Evolutionary conservation across 1,139 yeast genomes (phyloP).

Genomic region (Yamadazyma atmosphaerica): DNA sequence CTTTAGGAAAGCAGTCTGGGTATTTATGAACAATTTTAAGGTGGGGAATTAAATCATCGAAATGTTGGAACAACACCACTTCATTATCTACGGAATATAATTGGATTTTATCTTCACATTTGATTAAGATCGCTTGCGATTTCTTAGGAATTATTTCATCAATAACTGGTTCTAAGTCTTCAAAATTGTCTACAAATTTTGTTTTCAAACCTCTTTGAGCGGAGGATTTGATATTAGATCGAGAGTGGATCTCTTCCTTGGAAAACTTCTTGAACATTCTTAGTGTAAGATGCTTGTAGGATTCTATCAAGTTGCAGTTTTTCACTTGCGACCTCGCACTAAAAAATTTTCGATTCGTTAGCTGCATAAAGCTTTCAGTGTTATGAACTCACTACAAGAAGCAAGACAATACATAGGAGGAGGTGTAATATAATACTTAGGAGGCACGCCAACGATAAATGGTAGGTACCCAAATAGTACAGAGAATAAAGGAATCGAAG

Average conservation of each 20-base stretch:
- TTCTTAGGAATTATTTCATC: slow-evolving; percentile 90
- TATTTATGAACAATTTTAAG: slow-evolving; percentile 78
- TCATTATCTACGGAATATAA: slow-evolving; percentile 74
- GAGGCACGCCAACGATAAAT: no score
- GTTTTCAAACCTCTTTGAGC: slow-evolving; percentile 82
- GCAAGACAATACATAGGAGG: no score
- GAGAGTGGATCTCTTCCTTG: slow-evolving; percentile 84
- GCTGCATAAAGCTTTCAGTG: no score
- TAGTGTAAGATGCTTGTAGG: no score
- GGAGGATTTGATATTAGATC: slow-evolving; percentile 89
- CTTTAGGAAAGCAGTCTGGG: slow-evolving; percentile 79
- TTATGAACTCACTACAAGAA: background rate
- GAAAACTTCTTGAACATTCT: slow-evolving; percentile 76
- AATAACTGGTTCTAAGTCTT: slow-evolving; percentile 67
- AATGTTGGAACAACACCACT: slow-evolving; percentile 78
- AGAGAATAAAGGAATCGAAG: background rate
- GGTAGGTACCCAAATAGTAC: no score
- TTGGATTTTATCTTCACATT: slow-evolving; percentile 88
- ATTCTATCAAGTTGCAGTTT: no score
- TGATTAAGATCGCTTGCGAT: slow-evolving; percentile 76
- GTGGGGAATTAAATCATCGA: slow-evolving; percentile 80
- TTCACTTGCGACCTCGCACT: background rate
- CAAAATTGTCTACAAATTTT: slow-evolving; percentile 71
- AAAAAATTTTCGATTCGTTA: background rate
- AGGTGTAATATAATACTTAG: no score